Evolutionary conservation across 2,329 filamentous ascomycete species (phyloP).

Genomic region (Sarocladium brachiariae): DNA sequence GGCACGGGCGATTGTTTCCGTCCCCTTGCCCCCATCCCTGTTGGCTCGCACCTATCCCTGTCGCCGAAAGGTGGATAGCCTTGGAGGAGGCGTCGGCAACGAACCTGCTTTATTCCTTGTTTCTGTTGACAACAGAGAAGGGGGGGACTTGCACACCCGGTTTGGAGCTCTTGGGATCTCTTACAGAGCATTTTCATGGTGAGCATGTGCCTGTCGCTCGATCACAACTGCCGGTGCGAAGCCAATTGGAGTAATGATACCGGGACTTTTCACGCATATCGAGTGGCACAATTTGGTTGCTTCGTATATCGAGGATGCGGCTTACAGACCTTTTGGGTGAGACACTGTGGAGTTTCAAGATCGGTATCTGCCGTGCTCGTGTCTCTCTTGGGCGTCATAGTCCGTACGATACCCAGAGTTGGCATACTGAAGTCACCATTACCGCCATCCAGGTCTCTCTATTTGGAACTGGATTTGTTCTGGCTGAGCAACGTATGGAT

Average conservation of each 20-base stretch:
- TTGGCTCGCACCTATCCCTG: no score
- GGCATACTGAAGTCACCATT: no score
- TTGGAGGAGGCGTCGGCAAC: neutral
- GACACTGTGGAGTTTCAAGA: slow-evolving; percentile 5
- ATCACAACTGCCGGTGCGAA: neutral
- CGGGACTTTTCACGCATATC: neutral
- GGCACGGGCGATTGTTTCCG: no score
- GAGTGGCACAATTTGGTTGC: neutral
- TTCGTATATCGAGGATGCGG: no score
- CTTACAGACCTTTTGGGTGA: no score
- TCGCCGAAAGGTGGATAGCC: neutral
- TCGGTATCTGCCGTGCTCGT: neutral
- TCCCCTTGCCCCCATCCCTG: no score
- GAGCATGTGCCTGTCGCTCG: neutral
- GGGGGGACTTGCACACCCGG: neutral
- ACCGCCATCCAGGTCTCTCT: neutral
- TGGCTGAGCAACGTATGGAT: no score
- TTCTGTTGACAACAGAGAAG: neutral
- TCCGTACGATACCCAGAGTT: no score
- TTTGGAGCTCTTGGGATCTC: no score
- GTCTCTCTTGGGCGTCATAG: neutral
- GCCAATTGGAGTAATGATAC: neutral
- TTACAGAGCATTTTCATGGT: neutral
- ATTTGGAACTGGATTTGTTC: neutral
- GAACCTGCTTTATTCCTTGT: neutral